These are phyloP conservation scores for Chenopodium berlandieri DNA, from an alignment of 148 eudicot species.

Conservation along the genomic window DNA sequence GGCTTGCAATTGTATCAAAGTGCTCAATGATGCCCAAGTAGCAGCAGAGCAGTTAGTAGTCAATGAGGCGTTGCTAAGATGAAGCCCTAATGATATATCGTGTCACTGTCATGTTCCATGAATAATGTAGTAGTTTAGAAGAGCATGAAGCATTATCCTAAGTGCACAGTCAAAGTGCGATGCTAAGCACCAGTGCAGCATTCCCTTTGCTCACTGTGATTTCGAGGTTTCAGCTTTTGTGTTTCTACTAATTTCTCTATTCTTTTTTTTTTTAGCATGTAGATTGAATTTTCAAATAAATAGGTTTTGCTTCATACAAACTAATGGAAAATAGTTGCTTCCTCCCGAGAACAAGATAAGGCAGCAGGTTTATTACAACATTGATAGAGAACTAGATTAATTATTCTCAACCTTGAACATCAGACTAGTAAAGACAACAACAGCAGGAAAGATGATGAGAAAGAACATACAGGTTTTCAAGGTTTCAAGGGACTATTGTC, in stretches of 20 bases:
- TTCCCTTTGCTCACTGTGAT: background rate
- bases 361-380: background rate
- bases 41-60: slow-evolving; percentile 46
- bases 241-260: no score
- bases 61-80: slow-evolving; percentile 40
- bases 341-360: background rate
- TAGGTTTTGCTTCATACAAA: background rate
- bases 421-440: background rate
- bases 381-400: background rate
- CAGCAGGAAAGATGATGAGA: background rate
- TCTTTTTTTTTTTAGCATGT: no score
- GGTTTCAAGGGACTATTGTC: no score
- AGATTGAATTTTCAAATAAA: no score
- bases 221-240: no score
- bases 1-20: slow-evolving; percentile 37
- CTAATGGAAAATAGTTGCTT: background rate
- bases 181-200: no score
- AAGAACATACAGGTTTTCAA: background rate
- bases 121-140: background rate
- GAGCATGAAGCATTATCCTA: background rate
- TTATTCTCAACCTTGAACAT: background rate
- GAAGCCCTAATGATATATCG: slow-evolving; percentile 50
- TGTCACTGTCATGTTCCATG: slow-evolving; percentile 41
- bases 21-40: slow-evolving; percentile 35
- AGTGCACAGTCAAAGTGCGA: no score